Evolutionary conservation across 345 rosid genomes (phyloP), one percentile per base, ranked within the genome.

Genomic region (Turnera subulata): DNA sequence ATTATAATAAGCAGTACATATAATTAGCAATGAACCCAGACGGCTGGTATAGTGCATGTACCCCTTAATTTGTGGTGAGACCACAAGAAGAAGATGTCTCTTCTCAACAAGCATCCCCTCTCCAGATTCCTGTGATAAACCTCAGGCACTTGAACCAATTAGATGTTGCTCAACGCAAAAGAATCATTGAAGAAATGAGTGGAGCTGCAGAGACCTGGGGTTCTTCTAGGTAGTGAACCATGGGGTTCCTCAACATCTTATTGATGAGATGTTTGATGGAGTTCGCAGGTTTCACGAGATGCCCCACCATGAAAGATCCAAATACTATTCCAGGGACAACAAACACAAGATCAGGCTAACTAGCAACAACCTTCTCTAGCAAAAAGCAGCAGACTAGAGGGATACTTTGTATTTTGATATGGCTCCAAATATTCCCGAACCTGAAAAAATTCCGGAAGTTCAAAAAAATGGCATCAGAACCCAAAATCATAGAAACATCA

Each of bases 151-250:
- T 56, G 33, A 24, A 35, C 49, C 32, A 25, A n/a, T n/a, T n/a
- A 18, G 26, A 39, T 9, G 3, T 1, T 29, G 35, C 5, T 29
- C 35, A 40, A 49, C 53, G 64, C 18, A 43, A 20, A 6, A 59
- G 50, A 39, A 55, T 26, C 26, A 64, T 66, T 18, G 48, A 6
- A 1, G 20, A 33, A 13, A 24, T 65, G 18, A 11, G 5, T n/a
- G 11, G 39, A 18, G 63, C 58, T 4, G 56, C 70, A 11, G 50
- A 19, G 43, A 42, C 35, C 6, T 17, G 35, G 55, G 71, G 61
- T 5, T 60, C 40, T 60, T 67, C 25, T 61, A 67, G 50, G 16
- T 67, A 43, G 65, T 67, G 44, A 67, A 60, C 47, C 72, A 67
- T 53, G 72, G 58, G 8, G 16, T 61, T 21, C 37, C 11, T 1